Conservation (phyloP, 2,329 filamentous ascomycete species). For the Fusarium setosum region DNA sequence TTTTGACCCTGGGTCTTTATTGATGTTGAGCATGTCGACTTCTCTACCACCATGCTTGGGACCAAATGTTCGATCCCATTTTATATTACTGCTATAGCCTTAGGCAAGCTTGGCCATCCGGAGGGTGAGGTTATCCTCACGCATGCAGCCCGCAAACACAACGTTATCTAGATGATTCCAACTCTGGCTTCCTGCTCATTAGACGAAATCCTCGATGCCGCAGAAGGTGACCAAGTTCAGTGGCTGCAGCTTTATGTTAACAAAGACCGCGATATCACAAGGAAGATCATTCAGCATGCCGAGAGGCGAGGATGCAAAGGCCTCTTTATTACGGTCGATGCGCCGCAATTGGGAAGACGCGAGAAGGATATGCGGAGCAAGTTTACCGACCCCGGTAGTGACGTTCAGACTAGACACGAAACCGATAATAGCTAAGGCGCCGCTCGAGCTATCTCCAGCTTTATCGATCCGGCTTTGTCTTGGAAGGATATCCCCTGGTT, state of each 20-base stretch:
- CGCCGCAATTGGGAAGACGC: slow-evolving; percentile 91
- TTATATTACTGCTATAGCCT: slow-evolving; percentile 94
- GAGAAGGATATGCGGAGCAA: slow-evolving; percentile 98
- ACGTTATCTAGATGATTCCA: slow-evolving; percentile 97
- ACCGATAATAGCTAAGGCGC: slow-evolving; percentile 85
- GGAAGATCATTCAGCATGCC: slow-evolving; percentile 89
- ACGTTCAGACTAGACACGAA: slow-evolving; percentile 38
- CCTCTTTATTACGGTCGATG: slow-evolving; percentile 99
- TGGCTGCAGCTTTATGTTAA: slow-evolving; percentile 98
- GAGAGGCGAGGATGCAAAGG: slow-evolving; percentile 92
- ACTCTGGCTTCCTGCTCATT: slow-evolving; percentile 96
- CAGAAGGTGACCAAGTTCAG: slow-evolving; percentile 80
- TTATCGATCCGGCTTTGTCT: slow-evolving; percentile 78
- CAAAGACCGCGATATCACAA: slow-evolving; percentile 92
- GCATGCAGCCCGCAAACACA: slow-evolving; percentile 82
- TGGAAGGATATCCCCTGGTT: slow-evolving; percentile 98
- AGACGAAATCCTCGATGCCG: slow-evolving; percentile 93
- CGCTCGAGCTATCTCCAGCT: slow-evolving; percentile 78
- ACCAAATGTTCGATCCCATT: slow-evolving; percentile 88
- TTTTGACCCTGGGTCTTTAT: slow-evolving; percentile 90
- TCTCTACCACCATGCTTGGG: slow-evolving; percentile 92
- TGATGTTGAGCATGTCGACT: slow-evolving; percentile 87
- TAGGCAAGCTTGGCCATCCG: slow-evolving; percentile 91
- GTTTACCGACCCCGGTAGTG: neutral
- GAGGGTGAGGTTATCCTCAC: slow-evolving; percentile 95